These are phyloP conservation scores for Paraphysoderma sedebokerense DNA, from an alignment of 371 early-diverging fungal species.

Conservation along the genomic window DNA sequence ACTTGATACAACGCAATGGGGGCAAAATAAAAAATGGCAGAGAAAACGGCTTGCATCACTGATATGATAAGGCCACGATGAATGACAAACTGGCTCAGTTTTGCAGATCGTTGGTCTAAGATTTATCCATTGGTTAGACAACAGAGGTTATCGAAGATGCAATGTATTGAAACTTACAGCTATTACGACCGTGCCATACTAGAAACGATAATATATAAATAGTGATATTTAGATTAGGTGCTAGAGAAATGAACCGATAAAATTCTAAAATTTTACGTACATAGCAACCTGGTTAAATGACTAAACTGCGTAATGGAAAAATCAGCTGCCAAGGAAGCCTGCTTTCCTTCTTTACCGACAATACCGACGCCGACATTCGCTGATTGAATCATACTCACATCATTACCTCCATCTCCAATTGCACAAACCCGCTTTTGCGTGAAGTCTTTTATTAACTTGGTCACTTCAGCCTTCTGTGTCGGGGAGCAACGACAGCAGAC, in stretches of 20 bases:
- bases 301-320: conserved; percentile 89
- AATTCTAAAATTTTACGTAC: conserved; percentile 14
- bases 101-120: conserved; percentile 73
- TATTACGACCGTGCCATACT: conserved; percentile 97
- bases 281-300: conserved; percentile 61
- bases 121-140: conserved; percentile 14
- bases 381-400: conserved; percentile 98
- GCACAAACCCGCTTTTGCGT: conserved; percentile 68
- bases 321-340: conserved; percentile 96
- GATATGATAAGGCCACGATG: conserved; percentile 97
- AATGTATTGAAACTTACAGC: conserved; percentile 54
- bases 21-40: conserved; percentile 92
- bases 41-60: conserved; percentile 98
- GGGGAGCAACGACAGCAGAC: conserved; percentile 98
- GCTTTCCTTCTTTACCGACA: conserved; percentile 97
- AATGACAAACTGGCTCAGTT: conserved; percentile 95
- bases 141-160: neutral
- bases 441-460: conserved; percentile 59
- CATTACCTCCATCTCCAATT: conserved; percentile 99
- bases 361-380: conserved; percentile 98
- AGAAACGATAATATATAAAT: too few relatives aligned
- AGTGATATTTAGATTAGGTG: too few relatives aligned
- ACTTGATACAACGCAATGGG: conserved; percentile 94
- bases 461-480: conserved; percentile 97
- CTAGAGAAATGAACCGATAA: too few relatives aligned